Evolutionary conservation across 2,329 filamentous ascomycete genomes (phyloP).

Genomic region (Fusarium avenaceum): DNA sequence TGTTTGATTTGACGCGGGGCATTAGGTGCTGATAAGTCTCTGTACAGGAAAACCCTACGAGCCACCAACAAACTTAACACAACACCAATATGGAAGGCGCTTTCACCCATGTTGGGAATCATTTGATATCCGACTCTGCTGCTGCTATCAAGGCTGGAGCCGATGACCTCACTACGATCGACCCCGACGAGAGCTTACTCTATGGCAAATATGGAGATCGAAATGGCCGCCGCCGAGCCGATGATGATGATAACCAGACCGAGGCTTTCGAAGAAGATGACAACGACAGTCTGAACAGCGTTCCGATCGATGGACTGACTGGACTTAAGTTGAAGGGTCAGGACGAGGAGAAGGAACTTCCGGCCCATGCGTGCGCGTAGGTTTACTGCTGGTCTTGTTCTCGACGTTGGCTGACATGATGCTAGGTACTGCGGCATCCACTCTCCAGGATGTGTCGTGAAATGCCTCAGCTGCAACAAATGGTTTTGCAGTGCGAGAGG

Average conservation of each 20-base stretch:
- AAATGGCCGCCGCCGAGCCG: slow-evolving; percentile 76
- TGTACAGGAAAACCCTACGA: slow-evolving; percentile 48
- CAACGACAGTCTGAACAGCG: slow-evolving; percentile 80
- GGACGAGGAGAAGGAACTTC: slow-evolving; percentile 91
- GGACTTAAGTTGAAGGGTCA: slow-evolving; percentile 68
- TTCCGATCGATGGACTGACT: slow-evolving; percentile 81
- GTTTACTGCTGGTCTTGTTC: slow-evolving; percentile 55
- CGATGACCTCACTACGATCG: slow-evolving; percentile 78
- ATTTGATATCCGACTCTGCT: slow-evolving; percentile 85
- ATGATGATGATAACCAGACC: slow-evolving; percentile 91
- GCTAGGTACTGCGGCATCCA: slow-evolving; percentile 95
- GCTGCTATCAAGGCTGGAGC: slow-evolving; percentile 89
- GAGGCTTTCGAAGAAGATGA: slow-evolving; percentile 89
- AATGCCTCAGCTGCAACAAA: slow-evolving; percentile 94
- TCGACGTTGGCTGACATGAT: slow-evolving; percentile 44
- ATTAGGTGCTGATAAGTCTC: slow-evolving; percentile 35
- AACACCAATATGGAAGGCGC: slow-evolving; percentile 80
- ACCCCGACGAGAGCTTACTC: slow-evolving; percentile 84
- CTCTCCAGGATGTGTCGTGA: slow-evolving; percentile 93
- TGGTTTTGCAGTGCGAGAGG: slow-evolving; percentile 99
- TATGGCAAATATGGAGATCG: slow-evolving; percentile 76
- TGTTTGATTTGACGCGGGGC: slow-evolving; percentile 43
- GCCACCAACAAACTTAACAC: slow-evolving; percentile 39
- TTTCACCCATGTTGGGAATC: slow-evolving; percentile 89
- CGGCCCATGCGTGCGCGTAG: slow-evolving; percentile 95